A percentile compares a stretch with the other conserved stretches of the same genome.
Evolutionary conservation across 148 eudicot genomes (phyloP).

Genomic region (Silene uniflora): DNA sequence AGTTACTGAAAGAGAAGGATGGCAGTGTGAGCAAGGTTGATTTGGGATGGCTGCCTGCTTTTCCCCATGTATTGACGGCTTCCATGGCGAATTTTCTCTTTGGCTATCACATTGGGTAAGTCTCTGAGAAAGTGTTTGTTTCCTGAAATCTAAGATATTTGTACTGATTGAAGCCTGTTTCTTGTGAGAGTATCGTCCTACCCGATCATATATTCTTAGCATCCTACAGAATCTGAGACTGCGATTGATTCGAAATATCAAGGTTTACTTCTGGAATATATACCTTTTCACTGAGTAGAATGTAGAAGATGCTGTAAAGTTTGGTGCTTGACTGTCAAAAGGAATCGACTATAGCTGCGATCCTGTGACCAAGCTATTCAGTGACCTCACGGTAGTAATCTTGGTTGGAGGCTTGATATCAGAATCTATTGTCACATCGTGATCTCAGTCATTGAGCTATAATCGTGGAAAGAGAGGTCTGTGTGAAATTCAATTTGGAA

Average conservation of each 20-base stretch:
- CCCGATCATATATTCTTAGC: neutral
- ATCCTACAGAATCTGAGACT: neutral
- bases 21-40: conserved; percentile 30
- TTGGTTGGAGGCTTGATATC: no score
- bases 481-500: neutral
- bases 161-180: neutral
- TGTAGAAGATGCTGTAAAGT: neutral
- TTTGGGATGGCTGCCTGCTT: conserved; percentile 70
- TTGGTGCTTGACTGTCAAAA: neutral
- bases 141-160: neutral
- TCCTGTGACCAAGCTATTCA: neutral
- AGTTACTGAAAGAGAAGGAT: conserved; percentile 18
- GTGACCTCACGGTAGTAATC: no score
- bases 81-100: conserved; percentile 82
- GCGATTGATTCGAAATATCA: no score
- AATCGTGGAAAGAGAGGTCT: neutral
- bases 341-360: neutral
- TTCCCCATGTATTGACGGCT: conserved; percentile 63
- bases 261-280: no score
- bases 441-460: no score
- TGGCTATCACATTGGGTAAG: conserved; percentile 84
- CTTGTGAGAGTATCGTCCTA: neutral
- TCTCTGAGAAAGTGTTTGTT: neutral
- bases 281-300: neutral
- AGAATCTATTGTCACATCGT: no score